Evolutionary conservation across 1,139 yeast genomes (phyloP), one percentile per base, ranked within the genome.

Genomic region (Lodderomyces elongisporus): DNA sequence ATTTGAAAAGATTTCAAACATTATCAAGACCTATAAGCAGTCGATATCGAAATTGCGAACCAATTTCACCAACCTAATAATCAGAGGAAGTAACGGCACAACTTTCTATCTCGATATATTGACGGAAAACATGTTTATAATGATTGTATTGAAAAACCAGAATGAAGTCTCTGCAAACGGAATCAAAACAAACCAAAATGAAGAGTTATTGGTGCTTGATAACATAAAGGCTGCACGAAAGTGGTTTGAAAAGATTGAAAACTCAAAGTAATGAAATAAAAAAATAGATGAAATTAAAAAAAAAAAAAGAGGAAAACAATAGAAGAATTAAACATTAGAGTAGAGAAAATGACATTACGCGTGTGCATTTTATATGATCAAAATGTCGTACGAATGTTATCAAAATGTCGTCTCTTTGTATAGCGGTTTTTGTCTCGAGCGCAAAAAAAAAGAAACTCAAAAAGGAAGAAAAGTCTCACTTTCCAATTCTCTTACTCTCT

Each of bases 1-100:
- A 46, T 91, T 89, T 52, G 98, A 91, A 53, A 89, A 89, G 56
- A 88, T 91, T 21, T 84, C 95, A 25, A 89, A 88, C 54, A 88
- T 89, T 38, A 87, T 91, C 66, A 91, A 91, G 51, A 88, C 95
- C 10, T 91, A 85, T 59, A 89, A 91, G 51, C 96, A 91, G 58
- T 84, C 95, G 41, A 88, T 94, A 34, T 79, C 88, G 33, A 88
- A 88, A 56, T 70, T 91, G 52, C 75, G 95, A 51, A 77, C 95
- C 1, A 87, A 84, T 49, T 85, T 91, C 56, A 81, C 77, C 43
- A 82, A 85, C 34, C 62, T 89, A 34, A 77, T 85, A 14, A 67
- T 91, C 29, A 78, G 84, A 40, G 95, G 95, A 12, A 71, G 75
- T 34, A 75, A 74, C 41, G 80, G 83, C 25, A 74, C 79, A 7